Percentiles rank a stretch among this genome's conserved stretches.
phyloP scores from a whole-genome alignment of 2,329 filamentous ascomycete genomes.

The Fusarium longipes region DNA sequence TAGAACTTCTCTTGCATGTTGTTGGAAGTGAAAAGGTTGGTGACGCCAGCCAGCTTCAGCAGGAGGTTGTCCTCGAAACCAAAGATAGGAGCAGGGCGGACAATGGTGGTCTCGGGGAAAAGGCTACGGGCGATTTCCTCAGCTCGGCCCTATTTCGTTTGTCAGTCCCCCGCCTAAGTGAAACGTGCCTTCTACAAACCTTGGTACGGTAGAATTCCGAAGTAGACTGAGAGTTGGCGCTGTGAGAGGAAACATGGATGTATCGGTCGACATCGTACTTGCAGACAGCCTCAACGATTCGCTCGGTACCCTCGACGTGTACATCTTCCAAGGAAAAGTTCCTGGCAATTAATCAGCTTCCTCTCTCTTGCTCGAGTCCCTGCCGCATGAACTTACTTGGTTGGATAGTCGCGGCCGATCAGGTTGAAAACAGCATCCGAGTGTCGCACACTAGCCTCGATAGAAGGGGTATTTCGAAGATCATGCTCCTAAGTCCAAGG shows the following conservation, averaged over 20 bases:
- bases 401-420: slow-evolving; percentile 92
- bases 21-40: slow-evolving; percentile 90
- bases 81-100: slow-evolving; percentile 92
- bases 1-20: slow-evolving; percentile 91
- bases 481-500: slow-evolving; percentile 80
- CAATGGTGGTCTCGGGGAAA: slow-evolving; percentile 97
- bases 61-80: slow-evolving; percentile 95
- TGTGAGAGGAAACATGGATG: slow-evolving; percentile 96
- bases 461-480: slow-evolving; percentile 90
- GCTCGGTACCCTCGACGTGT: slow-evolving; percentile 89
- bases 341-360: slow-evolving; percentile 59
- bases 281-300: slow-evolving; percentile 92
- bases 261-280: slow-evolving; percentile 99
- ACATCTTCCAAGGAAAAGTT: slow-evolving; percentile 96
- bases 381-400: slow-evolving; percentile 71
- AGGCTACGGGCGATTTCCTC: slow-evolving; percentile 87
- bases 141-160: slow-evolving; percentile 70
- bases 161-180: slow-evolving; percentile 23
- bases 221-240: slow-evolving; percentile 80
- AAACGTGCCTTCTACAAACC: slow-evolving; percentile 56
- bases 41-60: slow-evolving; percentile 81
- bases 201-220: slow-evolving; percentile 95
- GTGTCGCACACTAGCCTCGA: slow-evolving; percentile 96
- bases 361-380: background rate
- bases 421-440: slow-evolving; percentile 98